phyloP scores from a whole-genome alignment of 108 stramenopile species.

The Skeletonema grethae region DNA sequence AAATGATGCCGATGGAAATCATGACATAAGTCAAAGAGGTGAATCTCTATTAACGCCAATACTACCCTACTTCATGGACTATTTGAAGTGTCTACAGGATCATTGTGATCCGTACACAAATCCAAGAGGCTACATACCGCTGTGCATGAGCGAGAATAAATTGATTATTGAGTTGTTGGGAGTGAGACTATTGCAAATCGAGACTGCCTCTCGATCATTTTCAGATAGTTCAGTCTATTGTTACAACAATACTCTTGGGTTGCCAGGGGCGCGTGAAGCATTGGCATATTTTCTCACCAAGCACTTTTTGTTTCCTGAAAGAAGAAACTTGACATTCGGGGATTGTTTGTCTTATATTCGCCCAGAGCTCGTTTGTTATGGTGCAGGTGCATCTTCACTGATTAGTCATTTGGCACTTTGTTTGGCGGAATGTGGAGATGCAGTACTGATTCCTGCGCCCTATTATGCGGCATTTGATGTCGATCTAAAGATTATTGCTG shows the following conservation, averaged over 20 bases:
- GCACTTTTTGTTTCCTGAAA: conserved; percentile 32
- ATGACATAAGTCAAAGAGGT: conserved; percentile 44
- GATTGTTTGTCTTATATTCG: conserved; percentile 52
- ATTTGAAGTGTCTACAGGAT: conserved; percentile 65
- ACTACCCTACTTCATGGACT: conserved; percentile 57
- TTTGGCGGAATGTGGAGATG: conserved; percentile 83
- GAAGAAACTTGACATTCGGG: conserved; percentile 50
- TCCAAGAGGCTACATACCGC: conserved; percentile 68
- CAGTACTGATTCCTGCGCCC: conserved; percentile 89
- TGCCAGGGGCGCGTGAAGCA: conserved; percentile 75
- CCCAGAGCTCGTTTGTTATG: conserved; percentile 73
- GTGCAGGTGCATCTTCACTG: conserved; percentile 70
- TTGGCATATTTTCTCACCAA: conserved; percentile 78
- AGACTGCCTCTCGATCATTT: conserved; percentile 73
- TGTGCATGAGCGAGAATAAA: conserved; percentile 88
- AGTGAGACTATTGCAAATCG: conserved; percentile 62
- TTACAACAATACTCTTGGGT: conserved; percentile 79
- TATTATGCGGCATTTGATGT: conserved; percentile 94
- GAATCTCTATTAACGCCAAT: conserved; percentile 50
- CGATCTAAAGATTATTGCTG: conserved; percentile 77
- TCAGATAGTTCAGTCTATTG: conserved; percentile 74
- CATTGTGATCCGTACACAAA: conserved; percentile 63
- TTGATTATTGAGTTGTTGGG: conserved; percentile 71
- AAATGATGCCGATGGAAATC: neutral
- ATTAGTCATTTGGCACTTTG: conserved; percentile 69